phyloP scores from a whole-genome alignment of 164 flowering plant genomes.

The grape (Vitis vinifera) region DNA sequence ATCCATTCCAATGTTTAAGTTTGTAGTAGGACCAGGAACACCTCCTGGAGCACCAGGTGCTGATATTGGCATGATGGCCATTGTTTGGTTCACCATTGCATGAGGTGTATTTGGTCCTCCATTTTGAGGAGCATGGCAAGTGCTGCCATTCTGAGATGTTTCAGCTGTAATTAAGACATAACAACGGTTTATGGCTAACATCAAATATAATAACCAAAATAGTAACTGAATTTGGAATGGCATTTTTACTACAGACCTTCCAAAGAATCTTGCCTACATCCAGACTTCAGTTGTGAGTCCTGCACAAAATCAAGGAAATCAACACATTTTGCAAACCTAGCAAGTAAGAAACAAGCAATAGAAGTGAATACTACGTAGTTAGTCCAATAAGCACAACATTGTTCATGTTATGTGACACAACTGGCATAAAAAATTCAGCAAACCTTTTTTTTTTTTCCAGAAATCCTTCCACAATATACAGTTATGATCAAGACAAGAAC shows the following conservation, averaged over 20 bases:
- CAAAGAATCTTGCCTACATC: conserved; percentile 52
- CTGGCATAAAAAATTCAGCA: no score
- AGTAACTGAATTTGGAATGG: not conserved
- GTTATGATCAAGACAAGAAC: no score
- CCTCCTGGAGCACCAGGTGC: conserved; percentile 53
- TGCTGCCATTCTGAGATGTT: conserved; percentile 66
- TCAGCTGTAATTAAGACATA: conserved; percentile 44
- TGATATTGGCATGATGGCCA: conserved; percentile 55
- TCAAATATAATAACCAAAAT: not conserved
- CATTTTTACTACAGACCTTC: conserved; percentile 46
- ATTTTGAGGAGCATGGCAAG: conserved; percentile 47
- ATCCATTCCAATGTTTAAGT: conserved; percentile 96
- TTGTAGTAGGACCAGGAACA: conserved; percentile 84
- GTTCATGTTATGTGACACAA: no score
- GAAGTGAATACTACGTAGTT: not conserved
- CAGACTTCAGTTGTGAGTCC: conserved; percentile 75
- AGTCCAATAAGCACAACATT: not conserved
- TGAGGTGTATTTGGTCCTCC: conserved; percentile 52
- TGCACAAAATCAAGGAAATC: conserved; percentile 25
- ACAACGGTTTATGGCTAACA: not conserved
- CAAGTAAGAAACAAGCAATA: not conserved
- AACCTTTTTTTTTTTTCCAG: no score
- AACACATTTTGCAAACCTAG: not conserved
- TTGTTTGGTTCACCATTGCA: conserved; percentile 49
- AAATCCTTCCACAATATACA: no score